Evolutionary conservation across 768 basidiomycete genomes (phyloP), one percentile per base, ranked within the genome.

Genomic region (Leccinellum luteum): DNA sequence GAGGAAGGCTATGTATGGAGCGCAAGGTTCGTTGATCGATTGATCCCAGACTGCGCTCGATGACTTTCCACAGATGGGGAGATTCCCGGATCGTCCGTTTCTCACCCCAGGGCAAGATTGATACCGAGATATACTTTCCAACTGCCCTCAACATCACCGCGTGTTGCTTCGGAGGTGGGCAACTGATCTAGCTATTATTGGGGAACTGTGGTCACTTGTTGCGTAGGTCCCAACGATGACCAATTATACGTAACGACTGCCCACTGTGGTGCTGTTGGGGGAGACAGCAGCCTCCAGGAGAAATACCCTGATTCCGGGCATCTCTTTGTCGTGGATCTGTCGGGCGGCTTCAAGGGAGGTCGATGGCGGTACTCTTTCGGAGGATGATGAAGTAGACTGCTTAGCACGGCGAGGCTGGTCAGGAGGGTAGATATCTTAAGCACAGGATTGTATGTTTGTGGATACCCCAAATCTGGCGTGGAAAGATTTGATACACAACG

Each of bases 1-100:
- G 74, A 67, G 47, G 81, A 83, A 49, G 87, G 87, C 6, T 79
- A 79, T 45, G 73, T 87, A 51, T 89, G 87, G 86, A 84, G 85
- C 62, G 85, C 86, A 52, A 68, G 75, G 74, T 75, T 68, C 27
- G 60, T 68, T 9, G 45, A 73, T 79, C 31, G 8, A 69, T 28
- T 51, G 51, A 53, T 55, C 52, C 23, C 48, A 25, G 53, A 43
- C 38, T 21, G 23, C 31, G 6, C 28, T 57, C 7, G 12, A 49
- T 23, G 27, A 55, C 30, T 38, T 17, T 45, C 41, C 41, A n/a
- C 47, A 86, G 86, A 52, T 87, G 85, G 86, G 85, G 83, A 57
- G 85, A 82, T 23, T 86, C 85, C 45, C 64, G 77, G 56, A 76
- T 88, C 54, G 72, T 83, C 47, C 76, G 86, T 51, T 86, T 84